Evolutionary conservation across 345 rosid species (phyloP).

Genomic region (Citrus trifoliata): DNA sequence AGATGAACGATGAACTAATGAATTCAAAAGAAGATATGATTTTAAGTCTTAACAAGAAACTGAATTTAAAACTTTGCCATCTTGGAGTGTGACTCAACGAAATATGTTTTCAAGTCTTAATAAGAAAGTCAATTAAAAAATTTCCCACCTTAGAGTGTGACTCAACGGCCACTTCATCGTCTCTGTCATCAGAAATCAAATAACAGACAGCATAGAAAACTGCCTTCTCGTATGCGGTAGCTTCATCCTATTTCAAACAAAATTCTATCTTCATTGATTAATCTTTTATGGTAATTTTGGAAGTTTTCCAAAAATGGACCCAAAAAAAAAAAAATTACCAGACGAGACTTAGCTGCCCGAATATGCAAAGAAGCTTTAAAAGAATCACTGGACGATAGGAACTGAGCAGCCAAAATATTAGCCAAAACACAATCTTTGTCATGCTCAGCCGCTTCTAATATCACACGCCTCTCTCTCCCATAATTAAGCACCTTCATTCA

Average conservation of each 20-base stretch:
- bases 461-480: conserved; percentile 66
- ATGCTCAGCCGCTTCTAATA: conserved; percentile 52
- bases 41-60: neutral
- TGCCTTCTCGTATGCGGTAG: conserved; percentile 72
- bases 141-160: conserved; percentile 56
- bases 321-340: conserved; percentile 28
- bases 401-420: conserved; percentile 77
- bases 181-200: conserved; percentile 57
- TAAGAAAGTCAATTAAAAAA: neutral
- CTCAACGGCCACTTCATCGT: conserved; percentile 64
- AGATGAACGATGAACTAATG: neutral
- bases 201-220: conserved; percentile 54
- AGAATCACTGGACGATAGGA: conserved; percentile 44
- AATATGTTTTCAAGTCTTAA: neutral
- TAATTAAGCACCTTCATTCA: conserved; percentile 58
- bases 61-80: conserved; percentile 22
- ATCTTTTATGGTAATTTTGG: neutral
- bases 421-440: conserved; percentile 76
- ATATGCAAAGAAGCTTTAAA: conserved; percentile 33
- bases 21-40: neutral
- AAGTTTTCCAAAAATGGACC: no score
- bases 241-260: conserved; percentile 47
- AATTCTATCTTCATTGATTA: neutral
- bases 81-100: conserved; percentile 49
- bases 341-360: conserved; percentile 55